These are phyloP conservation scores for Keithomyces neogunnii DNA, from an alignment of 2,329 filamentous ascomycete species.

Conservation along the genomic window DNA sequence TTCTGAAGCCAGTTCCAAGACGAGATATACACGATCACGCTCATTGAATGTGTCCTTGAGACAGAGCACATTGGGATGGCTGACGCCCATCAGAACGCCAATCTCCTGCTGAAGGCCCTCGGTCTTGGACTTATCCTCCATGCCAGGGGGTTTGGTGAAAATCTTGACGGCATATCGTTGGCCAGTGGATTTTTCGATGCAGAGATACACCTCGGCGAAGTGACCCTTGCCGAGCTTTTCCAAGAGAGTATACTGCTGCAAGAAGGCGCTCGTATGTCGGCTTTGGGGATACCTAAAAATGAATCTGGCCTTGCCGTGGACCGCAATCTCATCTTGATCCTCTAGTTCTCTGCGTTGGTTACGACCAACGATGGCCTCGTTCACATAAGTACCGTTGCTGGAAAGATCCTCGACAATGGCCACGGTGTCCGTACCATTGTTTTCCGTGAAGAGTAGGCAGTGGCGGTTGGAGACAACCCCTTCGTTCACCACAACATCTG, in stretches of 20 bases:
- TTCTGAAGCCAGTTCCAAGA: conserved; percentile 83
- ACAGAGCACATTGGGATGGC: conserved; percentile 85
- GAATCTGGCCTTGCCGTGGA: conserved; percentile 78
- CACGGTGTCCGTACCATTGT: conserved; percentile 47
- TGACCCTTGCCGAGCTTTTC: conserved; percentile 90
- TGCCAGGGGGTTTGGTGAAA: conserved; percentile 77
- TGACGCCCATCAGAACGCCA: conserved; percentile 93
- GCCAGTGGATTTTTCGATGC: conserved; percentile 77
- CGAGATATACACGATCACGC: conserved; percentile 78
- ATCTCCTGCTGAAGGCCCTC: conserved; percentile 93
- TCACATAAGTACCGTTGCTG: conserved; percentile 93
- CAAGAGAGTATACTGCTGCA: conserved; percentile 75
- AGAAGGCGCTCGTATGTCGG: conserved; percentile 67
- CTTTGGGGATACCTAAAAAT: conserved; percentile 83
- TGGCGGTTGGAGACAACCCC: conserved; percentile 83
- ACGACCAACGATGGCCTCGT: conserved; percentile 80
- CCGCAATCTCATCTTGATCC: conserved; percentile 83
- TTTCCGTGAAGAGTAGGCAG: conserved; percentile 58
- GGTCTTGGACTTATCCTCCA: conserved; percentile 73
- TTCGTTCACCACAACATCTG: conserved; percentile 65
- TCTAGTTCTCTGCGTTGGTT: conserved; percentile 85
- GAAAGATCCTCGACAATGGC: conserved; percentile 89
- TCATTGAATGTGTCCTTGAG: conserved; percentile 95
- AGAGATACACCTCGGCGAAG: conserved; percentile 89
- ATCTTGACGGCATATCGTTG: conserved; percentile 86